phyloP scores from a whole-genome alignment of 257 asterid genomes.

The Nicotiana sylvestris region DNA sequence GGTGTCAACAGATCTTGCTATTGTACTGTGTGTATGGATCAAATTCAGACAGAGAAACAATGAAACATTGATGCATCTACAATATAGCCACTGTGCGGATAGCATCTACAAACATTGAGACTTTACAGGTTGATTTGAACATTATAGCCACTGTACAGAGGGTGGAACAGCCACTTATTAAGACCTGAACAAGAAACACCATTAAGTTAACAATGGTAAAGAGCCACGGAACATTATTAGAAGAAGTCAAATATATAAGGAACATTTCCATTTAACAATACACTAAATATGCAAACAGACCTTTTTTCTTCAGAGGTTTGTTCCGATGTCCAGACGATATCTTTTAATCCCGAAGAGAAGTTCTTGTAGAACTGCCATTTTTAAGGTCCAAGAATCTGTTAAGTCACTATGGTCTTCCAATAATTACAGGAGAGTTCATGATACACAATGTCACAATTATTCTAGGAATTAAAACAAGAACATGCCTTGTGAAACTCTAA shows the following conservation, averaged over 20 bases:
- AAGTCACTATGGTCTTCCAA: neutral
- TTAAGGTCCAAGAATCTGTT: neutral
- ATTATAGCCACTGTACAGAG: neutral
- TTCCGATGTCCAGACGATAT: conserved; percentile 63
- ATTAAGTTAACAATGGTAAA: neutral
- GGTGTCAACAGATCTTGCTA: neutral
- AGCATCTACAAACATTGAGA: too few relatives aligned
- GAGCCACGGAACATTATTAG: neutral
- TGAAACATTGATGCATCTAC: neutral
- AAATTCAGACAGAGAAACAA: neutral
- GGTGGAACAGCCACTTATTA: neutral
- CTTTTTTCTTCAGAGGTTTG: conserved; percentile 32
- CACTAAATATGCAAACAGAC: neutral
- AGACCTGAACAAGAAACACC: neutral
- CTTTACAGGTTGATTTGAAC: neutral
- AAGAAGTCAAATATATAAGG: neutral
- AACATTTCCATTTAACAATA: neutral
- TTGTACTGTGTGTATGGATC: neutral
- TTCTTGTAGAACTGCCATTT: conserved; percentile 60
- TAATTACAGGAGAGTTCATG: neutral
- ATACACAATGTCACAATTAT: neutral
- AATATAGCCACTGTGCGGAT: too few relatives aligned
- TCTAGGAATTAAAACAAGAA: neutral
- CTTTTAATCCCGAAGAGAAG: conserved; percentile 68
- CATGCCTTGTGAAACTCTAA: conserved; percentile 82